Evolutionary conservation across 2,329 filamentous ascomycete species (phyloP).

Genomic region (Zymoseptoria tritici): DNA sequence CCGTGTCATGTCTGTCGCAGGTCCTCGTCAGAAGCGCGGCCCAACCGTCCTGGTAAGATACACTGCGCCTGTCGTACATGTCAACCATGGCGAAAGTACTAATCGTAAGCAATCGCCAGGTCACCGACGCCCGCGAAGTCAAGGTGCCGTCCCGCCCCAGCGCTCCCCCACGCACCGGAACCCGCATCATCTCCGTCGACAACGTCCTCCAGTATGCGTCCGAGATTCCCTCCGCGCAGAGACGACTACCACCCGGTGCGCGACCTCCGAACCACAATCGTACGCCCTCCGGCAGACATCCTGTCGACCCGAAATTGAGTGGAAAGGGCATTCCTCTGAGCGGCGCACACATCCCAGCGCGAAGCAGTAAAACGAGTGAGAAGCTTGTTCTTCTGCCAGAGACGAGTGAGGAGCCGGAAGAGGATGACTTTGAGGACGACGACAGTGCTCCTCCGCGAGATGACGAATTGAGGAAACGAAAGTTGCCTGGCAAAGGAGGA

Average conservation of each 20-base stretch:
- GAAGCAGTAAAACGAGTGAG: slow-evolving; percentile 90
- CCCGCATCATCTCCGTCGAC: slow-evolving; percentile 81
- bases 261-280: slow-evolving; percentile 41
- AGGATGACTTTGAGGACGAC: slow-evolving; percentile 48
- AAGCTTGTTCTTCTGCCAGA: slow-evolving; percentile 94
- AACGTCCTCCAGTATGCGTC: slow-evolving; percentile 90
- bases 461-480: slow-evolving; percentile 58
- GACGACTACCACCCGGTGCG: slow-evolving; percentile 59
- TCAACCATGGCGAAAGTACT: slow-evolving; percentile 10
- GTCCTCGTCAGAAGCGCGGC: slow-evolving; percentile 15
- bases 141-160: slow-evolving; percentile 1
- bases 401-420: slow-evolving; percentile 49
- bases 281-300: slow-evolving; percentile 45
- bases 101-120: slow-evolving; percentile 9
- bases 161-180: slow-evolving; percentile 27
- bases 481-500: slow-evolving; percentile 51
- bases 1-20: slow-evolving; percentile 12
- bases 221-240: slow-evolving; percentile 90
- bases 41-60: slow-evolving; percentile 14
- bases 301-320: slow-evolving; percentile 48
- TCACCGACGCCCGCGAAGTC: slow-evolving; percentile 18
- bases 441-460: slow-evolving; percentile 55
- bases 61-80: not conserved
- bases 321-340: slow-evolving; percentile 40
- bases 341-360: slow-evolving; percentile 59